Conservation (phyloP, 2,329 filamentous ascomycete genomes). For the Aspergillaceae sp. region DNA sequence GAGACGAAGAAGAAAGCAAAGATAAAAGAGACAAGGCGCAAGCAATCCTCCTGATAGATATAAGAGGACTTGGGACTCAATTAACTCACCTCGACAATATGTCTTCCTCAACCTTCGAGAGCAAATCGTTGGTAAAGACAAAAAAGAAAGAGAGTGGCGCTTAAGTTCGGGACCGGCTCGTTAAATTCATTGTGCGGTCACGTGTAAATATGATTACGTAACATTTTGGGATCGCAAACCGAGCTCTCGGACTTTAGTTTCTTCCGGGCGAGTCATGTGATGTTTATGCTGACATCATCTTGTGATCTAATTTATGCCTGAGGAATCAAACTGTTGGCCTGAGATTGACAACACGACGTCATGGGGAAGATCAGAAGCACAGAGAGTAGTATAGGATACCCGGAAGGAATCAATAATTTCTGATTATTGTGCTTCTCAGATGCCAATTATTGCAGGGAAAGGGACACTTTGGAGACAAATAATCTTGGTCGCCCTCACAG, state of each 20-base stretch:
- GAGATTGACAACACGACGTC: too few species aligned
- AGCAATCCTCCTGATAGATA: background rate
- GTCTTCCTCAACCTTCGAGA: slow-evolving; percentile 52
- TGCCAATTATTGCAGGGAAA: too few species aligned
- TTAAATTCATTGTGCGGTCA: slow-evolving; percentile 37
- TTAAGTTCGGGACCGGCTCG: slow-evolving; percentile 6
- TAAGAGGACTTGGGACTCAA: background rate
- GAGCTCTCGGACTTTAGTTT: slow-evolving; percentile 4
- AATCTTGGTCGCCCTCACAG: too few species aligned
- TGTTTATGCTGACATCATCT: too few species aligned
- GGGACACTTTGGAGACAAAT: too few species aligned
- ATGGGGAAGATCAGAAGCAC: too few species aligned
- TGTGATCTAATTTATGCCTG: too few species aligned
- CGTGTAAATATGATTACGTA: slow-evolving; percentile 15
- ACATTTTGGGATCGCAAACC: slow-evolving; percentile 3
- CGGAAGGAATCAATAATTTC: too few species aligned
- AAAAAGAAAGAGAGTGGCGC: slow-evolving; percentile 17
- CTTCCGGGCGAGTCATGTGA: slow-evolving; percentile 2
- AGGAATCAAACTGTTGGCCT: too few species aligned
- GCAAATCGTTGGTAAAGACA: slow-evolving; percentile 10
- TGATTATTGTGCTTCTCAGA: too few species aligned
- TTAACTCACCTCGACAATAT: slow-evolving; percentile 49
- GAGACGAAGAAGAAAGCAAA: background rate
- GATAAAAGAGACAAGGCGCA: background rate
- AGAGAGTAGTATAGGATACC: too few species aligned